phyloP scores from a whole-genome alignment of 768 basidiomycete species.

The Amanita phalloides region DNA sequence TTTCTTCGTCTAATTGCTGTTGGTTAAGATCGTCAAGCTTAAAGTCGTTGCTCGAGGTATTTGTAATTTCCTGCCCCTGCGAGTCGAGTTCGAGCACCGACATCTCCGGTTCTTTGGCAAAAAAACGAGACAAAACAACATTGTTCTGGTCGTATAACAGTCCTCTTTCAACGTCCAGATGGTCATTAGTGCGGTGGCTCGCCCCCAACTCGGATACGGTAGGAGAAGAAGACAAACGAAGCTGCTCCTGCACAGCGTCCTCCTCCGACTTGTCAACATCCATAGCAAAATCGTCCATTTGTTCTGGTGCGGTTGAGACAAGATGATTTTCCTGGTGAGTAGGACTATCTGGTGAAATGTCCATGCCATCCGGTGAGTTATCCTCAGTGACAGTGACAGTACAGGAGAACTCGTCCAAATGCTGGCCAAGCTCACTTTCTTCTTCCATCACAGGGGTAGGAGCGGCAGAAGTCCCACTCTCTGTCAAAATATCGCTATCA shows the following conservation, averaged over 20 bases:
- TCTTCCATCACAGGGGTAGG: conserved; percentile 20
- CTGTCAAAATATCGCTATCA: conserved; percentile 1
- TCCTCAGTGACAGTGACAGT: conserved; percentile 10
- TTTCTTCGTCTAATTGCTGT: background rate
- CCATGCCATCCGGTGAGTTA: conserved; percentile 3
- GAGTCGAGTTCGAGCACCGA: background rate
- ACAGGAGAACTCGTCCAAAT: conserved; percentile 17
- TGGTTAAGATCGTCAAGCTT: background rate
- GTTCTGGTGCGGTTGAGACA: background rate
- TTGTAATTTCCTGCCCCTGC: background rate
- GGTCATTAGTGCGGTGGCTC: background rate
- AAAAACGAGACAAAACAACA: background rate
- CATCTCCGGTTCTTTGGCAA: background rate
- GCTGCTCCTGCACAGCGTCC: conserved; percentile 4
- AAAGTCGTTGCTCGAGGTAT: background rate
- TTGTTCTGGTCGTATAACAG: background rate
- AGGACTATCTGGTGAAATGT: background rate
- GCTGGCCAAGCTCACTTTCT: conserved; percentile 14
- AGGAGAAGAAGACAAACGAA: background rate
- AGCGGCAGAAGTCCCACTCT: background rate
- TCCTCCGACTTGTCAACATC: conserved; percentile 10
- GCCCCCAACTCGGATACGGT: background rate
- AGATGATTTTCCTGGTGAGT: background rate
- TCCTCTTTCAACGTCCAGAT: background rate
- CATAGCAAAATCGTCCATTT: conserved; percentile 8